Base-by-base conservation (phyloP, 2,329 filamentous ascomycete species). In the Aureobasidium sp. region DNA sequence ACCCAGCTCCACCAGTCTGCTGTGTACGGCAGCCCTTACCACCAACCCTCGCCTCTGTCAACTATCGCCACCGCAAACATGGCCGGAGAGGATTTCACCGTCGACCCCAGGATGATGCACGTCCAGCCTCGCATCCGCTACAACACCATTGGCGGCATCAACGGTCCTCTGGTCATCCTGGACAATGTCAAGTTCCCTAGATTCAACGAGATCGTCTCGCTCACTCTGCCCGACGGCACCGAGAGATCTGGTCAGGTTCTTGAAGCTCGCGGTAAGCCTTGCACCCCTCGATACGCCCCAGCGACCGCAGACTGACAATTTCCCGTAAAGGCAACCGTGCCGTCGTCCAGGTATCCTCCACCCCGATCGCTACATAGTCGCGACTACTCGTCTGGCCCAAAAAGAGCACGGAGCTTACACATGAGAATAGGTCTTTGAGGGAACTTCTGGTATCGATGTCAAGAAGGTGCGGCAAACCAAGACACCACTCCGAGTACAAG, bases 171-270 rank as follows among this genome's bases (percentile, higher is more conserved):
- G 77, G 94, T 99, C 74, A 93, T 99, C 73, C 85, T 99, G 68
- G 94, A 97, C 75, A 95, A 96, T 84, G 93, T 99, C 82, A 99
- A 99, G 88, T 95, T 91, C 76, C 94, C 94, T 66, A 84, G 86
- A 74, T 99, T 90, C 83, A 97, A 97, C 78, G 94, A 99, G 79
- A 99, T 99, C 75, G 94, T 99, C 68, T 91, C 89, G 66, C 79
- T 99, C 76, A 97, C 93, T 40, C 86, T 99, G 66, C 91, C 94
- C 68, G 94, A 99, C 87, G 94, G 94, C 76, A 88, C 91, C 53
- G 86, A 93, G 78, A 85, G 94, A 72, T 92, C 91, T 73, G 94
- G 95, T 67, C 94, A 97, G 78, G 94, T 99, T 68, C 81, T 99
- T 69, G 95, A 99, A 81, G 94, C 94, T 76, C 88, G 93, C 89